Percentiles rank a stretch among this genome's conserved stretches.
Evolutionary conservation across 306 rosid species (phyloP).

Genomic region (Rosa lucieae): DNA sequence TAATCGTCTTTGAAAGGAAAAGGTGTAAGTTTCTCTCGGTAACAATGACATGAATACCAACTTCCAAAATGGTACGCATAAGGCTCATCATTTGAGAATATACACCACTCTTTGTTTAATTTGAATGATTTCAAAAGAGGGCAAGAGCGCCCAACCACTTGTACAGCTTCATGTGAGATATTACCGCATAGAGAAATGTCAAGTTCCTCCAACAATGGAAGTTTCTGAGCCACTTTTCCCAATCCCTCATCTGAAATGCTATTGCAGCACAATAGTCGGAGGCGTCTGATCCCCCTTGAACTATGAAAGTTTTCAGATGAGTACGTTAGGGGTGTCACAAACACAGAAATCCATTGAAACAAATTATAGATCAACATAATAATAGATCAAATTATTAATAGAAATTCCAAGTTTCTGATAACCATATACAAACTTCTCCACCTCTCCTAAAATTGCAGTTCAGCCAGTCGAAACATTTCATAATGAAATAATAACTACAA

Average conservation of each 20-base stretch:
- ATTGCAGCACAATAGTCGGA: slow-evolving; percentile 42
- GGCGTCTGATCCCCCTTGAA: slow-evolving; percentile 38
- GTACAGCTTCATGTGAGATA: slow-evolving; percentile 24
- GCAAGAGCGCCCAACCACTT: not conserved
- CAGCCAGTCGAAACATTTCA: too few species aligned
- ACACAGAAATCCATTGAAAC: not conserved
- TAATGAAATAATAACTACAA: too few species aligned
- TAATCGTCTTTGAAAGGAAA: slow-evolving; percentile 14
- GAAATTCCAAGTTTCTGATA: too few species aligned
- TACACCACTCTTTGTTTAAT: not conserved
- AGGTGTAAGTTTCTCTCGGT: not conserved
- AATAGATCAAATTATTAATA: too few species aligned
- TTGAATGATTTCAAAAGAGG: too few species aligned
- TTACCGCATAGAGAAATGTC: slow-evolving; percentile 36
- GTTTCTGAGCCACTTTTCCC: slow-evolving; percentile 33
- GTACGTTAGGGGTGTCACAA: not conserved
- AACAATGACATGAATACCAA: not conserved
- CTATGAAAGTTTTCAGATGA: slow-evolving; percentile 25
- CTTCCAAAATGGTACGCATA: not conserved
- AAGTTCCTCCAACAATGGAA: slow-evolving; percentile 59
- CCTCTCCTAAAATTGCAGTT: too few species aligned
- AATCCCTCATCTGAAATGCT: slow-evolving; percentile 44
- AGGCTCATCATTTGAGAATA: not conserved
- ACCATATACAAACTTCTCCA: too few species aligned
- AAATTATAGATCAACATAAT: not conserved